Conservation (phyloP, 139 green algal genomes). For the Raphidocelis subcapitata region DNA sequence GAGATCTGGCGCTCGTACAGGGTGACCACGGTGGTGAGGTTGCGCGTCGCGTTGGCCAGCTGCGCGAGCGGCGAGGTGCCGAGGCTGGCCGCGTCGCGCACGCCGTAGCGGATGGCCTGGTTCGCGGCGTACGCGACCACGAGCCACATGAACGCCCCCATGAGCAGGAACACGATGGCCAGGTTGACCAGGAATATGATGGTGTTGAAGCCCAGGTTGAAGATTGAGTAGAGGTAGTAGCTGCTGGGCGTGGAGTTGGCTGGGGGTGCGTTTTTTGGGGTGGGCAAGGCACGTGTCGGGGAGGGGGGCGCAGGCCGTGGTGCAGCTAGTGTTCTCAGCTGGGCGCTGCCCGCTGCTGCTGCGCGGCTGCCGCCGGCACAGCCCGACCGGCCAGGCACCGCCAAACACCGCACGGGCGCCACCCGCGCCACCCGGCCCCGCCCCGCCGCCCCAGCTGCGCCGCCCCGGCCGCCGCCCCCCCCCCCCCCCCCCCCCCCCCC, state of each 20-base stretch:
- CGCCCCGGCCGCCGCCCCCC: not conserved
- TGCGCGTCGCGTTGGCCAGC: not conserved
- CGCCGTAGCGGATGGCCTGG: conserved; percentile 20
- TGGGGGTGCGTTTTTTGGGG: too few species aligned
- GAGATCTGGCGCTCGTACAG: conserved; percentile 16
- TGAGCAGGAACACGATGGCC: conserved; percentile 30
- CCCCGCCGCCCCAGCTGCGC: not conserved
- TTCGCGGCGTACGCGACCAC: conserved; percentile 30
- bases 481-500: not conserved
- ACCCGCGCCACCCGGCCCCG: too few species aligned
- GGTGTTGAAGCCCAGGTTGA: conserved; percentile 36
- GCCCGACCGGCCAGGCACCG: too few species aligned
- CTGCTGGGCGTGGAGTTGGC: conserved; percentile 12
- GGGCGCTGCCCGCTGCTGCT: not conserved
- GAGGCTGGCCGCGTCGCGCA: not conserved
- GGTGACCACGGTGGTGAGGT: conserved; percentile 21
- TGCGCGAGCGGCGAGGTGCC: conserved; percentile 2
- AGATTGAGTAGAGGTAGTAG: conserved; percentile 16
- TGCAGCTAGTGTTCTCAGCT: too few species aligned
- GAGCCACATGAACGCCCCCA: conserved; percentile 31
- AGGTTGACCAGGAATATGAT: conserved; percentile 29
- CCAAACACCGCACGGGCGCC: too few species aligned
- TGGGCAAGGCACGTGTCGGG: not conserved
- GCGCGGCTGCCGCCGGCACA: too few species aligned
- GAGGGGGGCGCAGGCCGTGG: not conserved